Evolutionary conservation across 768 basidiomycete species (phyloP).

Genomic region (Macrolepiota albuminosa): DNA sequence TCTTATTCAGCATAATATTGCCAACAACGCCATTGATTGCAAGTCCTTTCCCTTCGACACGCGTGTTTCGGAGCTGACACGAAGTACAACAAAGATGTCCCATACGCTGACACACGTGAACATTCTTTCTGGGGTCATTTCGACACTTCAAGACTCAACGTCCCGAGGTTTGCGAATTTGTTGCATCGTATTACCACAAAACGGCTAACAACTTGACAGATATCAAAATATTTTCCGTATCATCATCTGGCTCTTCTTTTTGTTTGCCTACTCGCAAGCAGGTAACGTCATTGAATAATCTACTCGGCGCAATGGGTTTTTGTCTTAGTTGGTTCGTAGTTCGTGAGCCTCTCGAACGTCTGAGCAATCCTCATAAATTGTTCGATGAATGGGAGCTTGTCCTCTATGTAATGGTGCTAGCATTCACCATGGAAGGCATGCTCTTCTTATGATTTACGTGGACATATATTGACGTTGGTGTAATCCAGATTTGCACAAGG

Average conservation of each 20-base stretch:
- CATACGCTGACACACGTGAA: slow-evolving; percentile 52
- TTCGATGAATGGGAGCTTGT: slow-evolving; percentile 79
- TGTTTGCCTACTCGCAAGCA: slow-evolving; percentile 79
- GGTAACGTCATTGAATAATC: slow-evolving; percentile 36
- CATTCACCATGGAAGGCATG: slow-evolving; percentile 79
- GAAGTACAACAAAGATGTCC: slow-evolving; percentile 49
- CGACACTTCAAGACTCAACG: slow-evolving; percentile 71
- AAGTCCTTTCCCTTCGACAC: slow-evolving; percentile 15
- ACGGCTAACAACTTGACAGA: slow-evolving; percentile 27
- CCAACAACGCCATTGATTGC: slow-evolving; percentile 78
- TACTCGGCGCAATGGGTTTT: background rate
- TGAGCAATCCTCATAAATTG: slow-evolving; percentile 47
- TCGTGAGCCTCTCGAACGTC: slow-evolving; percentile 68
- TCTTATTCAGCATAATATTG: slow-evolving; percentile 74
- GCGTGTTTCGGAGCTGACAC: background rate
- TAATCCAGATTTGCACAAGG: slow-evolving; percentile 50
- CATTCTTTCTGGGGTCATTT: slow-evolving; percentile 65
- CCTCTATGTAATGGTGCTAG: slow-evolving; percentile 72
- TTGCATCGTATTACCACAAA: background rate
- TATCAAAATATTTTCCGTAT: slow-evolving; percentile 87
- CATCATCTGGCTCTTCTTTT: slow-evolving; percentile 70
- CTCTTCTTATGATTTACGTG: background rate
- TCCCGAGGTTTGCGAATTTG: slow-evolving; percentile 52
- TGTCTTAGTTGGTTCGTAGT: slow-evolving; percentile 37
- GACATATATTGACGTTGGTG: background rate